Conservation (phyloP, 805 yeast genomes). For the Metschnikowia santaceciliae region DNA sequence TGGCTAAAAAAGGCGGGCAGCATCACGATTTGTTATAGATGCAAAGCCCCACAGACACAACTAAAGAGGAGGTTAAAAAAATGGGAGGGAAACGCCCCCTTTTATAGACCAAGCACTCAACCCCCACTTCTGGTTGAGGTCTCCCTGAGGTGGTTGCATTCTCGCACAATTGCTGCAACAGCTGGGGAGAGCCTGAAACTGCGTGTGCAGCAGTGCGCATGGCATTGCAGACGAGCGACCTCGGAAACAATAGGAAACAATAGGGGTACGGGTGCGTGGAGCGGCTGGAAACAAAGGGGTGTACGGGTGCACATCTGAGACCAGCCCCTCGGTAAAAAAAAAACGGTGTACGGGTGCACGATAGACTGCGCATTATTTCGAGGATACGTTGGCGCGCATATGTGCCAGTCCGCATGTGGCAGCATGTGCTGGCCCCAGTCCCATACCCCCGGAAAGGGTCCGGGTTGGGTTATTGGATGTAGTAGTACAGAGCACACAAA, state of each 20-base stretch:
- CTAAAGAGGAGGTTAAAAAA: too few relatives aligned
- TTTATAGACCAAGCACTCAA: neutral
- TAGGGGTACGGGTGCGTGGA: neutral
- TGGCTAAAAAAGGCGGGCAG: too few relatives aligned
- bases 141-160: neutral
- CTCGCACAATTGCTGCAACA: constrained; percentile 1
- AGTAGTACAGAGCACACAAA: too few relatives aligned
- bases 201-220: neutral
- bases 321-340: neutral
- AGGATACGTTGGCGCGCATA: neutral
- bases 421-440: neutral
- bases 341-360: neutral
- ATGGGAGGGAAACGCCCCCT: too few relatives aligned
- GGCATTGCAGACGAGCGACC: neutral
- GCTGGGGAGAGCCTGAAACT: neutral
- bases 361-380: neutral
- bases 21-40: too few relatives aligned
- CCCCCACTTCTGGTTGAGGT: neutral
- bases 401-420: neutral
- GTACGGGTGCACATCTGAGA: too few relatives aligned
- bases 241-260: neutral
- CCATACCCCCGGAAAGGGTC: too few relatives aligned
- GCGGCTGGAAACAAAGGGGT: too few relatives aligned
- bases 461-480: too few relatives aligned
- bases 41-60: too few relatives aligned